Evolutionary conservation across 2,329 filamentous ascomycete species (phyloP).

Genomic region (Ophiostoma populinum): DNA sequence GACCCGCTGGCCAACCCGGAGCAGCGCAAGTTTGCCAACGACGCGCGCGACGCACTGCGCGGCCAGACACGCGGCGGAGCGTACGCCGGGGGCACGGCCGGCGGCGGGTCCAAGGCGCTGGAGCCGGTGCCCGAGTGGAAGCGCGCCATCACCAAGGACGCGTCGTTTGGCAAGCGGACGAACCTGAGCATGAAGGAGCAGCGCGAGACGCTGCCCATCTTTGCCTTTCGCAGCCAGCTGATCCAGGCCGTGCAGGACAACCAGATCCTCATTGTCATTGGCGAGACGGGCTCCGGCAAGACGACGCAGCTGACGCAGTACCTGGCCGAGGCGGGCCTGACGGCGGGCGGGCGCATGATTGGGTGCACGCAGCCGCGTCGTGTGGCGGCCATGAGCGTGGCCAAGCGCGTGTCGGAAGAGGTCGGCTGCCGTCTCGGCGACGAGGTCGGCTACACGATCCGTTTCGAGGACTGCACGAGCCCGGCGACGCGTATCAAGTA

Average conservation of each 20-base stretch:
- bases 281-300: slow-evolving; percentile 91
- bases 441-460: slow-evolving; percentile 90
- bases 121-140: slow-evolving; percentile 87
- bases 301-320: slow-evolving; percentile 97
- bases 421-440: slow-evolving; percentile 55
- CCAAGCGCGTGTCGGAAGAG: slow-evolving; percentile 88
- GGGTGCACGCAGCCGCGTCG: slow-evolving; percentile 80
- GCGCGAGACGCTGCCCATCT: slow-evolving; percentile 77
- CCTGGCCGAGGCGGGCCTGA: slow-evolving; percentile 55
- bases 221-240: slow-evolving; percentile 71
- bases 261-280: slow-evolving; percentile 77
- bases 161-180: slow-evolving; percentile 71
- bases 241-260: slow-evolving; percentile 97
- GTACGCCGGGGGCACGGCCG: background rate
- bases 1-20: slow-evolving; percentile 87
- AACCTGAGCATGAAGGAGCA: slow-evolving; percentile 91
- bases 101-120: slow-evolving; percentile 1
- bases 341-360: slow-evolving; percentile 78
- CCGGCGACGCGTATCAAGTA: slow-evolving; percentile 91
- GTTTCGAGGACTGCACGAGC: slow-evolving; percentile 88
- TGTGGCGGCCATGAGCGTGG: slow-evolving; percentile 85
- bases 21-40: slow-evolving; percentile 74
- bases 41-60: slow-evolving; percentile 41
- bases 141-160: slow-evolving; percentile 60
- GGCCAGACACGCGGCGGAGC: background rate